These are phyloP conservation scores for Trametes cubensis DNA, from an alignment of 768 basidiomycete species.

Conservation along the genomic window DNA sequence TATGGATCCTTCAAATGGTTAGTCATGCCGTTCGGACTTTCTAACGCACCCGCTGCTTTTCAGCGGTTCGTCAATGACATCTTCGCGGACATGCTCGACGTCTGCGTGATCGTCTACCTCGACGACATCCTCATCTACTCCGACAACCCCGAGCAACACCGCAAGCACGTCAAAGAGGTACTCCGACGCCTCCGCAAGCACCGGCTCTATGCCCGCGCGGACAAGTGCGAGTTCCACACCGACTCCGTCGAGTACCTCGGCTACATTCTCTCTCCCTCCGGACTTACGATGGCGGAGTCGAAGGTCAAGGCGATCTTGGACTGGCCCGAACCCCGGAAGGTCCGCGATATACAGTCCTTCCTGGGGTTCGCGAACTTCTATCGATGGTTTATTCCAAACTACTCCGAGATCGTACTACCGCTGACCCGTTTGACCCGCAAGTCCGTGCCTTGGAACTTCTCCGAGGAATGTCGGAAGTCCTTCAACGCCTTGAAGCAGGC, in stretches of 20 bases:
- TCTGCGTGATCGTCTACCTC: conserved; percentile 15
- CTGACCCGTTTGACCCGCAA: conserved; percentile 35
- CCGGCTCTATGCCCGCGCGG: background rate
- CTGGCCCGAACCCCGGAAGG: conserved; percentile 33
- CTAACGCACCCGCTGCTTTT: conserved; percentile 30
- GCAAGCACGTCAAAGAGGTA: background rate
- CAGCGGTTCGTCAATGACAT: conserved; percentile 31
- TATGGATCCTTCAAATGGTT: conserved; percentile 37
- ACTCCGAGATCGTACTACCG: conserved; percentile 37
- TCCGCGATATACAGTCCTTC: conserved; percentile 37
- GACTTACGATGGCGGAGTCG: background rate
- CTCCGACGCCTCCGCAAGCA: background rate
- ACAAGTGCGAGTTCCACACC: background rate
- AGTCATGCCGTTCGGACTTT: conserved; percentile 34
- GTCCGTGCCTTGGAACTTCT: conserved; percentile 24
- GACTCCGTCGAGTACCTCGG: background rate
- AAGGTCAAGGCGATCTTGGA: background rate
- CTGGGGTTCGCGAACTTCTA: conserved; percentile 40
- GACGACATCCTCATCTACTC: conserved; percentile 23
- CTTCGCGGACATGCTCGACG: conserved; percentile 18
- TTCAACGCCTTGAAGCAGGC: conserved; percentile 27
- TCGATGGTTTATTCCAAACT: conserved; percentile 35
- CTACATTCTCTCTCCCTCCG: background rate
- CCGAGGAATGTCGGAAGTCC: conserved; percentile 12
- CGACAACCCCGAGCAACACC: conserved; percentile 19